Percentiles rank a stretch among this genome's conserved stretches.
Evolutionary conservation across 2,329 filamentous ascomycete species (phyloP).

Genomic region (Claviceps digitariae): DNA sequence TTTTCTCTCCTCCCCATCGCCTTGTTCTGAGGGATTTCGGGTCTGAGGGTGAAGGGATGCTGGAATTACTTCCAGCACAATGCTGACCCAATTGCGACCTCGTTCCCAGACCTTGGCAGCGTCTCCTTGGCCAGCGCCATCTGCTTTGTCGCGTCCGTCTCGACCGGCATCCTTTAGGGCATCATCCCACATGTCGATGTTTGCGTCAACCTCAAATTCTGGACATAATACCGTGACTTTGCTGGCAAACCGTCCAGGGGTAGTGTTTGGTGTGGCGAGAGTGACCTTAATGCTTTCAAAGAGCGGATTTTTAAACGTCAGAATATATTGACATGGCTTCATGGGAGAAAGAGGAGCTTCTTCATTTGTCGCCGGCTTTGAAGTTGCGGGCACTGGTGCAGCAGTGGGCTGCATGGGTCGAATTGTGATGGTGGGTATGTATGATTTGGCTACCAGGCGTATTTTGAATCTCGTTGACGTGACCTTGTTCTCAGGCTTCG

Average conservation of each 20-base stretch:
- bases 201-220: slow-evolving; percentile 85
- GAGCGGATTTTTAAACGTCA: slow-evolving; percentile 87
- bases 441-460: slow-evolving; percentile 72
- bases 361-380: slow-evolving; percentile 17
- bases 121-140: slow-evolving; percentile 45
- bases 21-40: slow-evolving; percentile 14
- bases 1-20: slow-evolving; percentile 26
- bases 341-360: slow-evolving; percentile 38
- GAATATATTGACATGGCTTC: slow-evolving; percentile 60
- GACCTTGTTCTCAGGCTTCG: slow-evolving; percentile 85
- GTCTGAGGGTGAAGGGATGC: slow-evolving; percentile 33
- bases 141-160: slow-evolving; percentile 26
- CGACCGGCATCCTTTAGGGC: slow-evolving; percentile 49
- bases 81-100: slow-evolving; percentile 86
- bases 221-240: slow-evolving; percentile 88
- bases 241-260: slow-evolving; percentile 61
- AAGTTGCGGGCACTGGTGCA: slow-evolving; percentile 20
- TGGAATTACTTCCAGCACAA: slow-evolving; percentile 81
- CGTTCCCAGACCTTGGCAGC: slow-evolving; percentile 94
- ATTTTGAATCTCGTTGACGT: slow-evolving; percentile 85
- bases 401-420: slow-evolving; percentile 40
- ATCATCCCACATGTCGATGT: slow-evolving; percentile 80
- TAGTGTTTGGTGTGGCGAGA: slow-evolving; percentile 68
- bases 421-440: slow-evolving; percentile 73
- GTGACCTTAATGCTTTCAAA: slow-evolving; percentile 84